These are phyloP conservation scores for Hordeum marinum DNA, from an alignment of 176 grass and related monocot species.

Conservation along the genomic window DNA sequence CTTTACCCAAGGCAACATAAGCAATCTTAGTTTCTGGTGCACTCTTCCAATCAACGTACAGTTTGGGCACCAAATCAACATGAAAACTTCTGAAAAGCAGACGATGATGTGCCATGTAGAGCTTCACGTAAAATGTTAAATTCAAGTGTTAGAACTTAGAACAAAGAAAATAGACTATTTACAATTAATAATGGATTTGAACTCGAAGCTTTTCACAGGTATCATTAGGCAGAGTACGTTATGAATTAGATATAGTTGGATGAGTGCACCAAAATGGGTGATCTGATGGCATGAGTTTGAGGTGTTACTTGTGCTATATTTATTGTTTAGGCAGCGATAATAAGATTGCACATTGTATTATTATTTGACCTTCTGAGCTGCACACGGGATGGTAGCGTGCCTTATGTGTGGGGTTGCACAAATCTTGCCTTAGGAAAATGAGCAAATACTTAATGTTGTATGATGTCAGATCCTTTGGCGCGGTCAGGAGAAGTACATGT, in stretches of 20 bases:
- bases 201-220: not conserved
- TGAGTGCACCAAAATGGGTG: not conserved
- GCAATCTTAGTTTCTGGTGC: not conserved
- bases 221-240: not conserved
- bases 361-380: not conserved
- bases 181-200: not conserved
- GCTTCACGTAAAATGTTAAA: not conserved
- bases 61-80: not conserved
- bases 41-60: not conserved
- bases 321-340: not conserved
- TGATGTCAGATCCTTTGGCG: conserved; percentile 68
- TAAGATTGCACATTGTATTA: not conserved
- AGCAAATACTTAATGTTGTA: conserved; percentile 4
- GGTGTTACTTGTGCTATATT: not conserved
- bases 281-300: not conserved
- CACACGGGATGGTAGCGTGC: not conserved
- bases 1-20: not conserved
- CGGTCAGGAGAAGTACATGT: conserved; percentile 72
- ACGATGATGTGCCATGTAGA: not conserved
- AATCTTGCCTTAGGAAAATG: not conserved
- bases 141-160: not conserved
- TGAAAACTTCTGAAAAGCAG: not conserved
- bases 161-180: not conserved
- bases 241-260: not conserved
- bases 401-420: not conserved